These are phyloP conservation scores for Escallonia rubra DNA, from an alignment of 129 eudicot species.

Conservation along the genomic window DNA sequence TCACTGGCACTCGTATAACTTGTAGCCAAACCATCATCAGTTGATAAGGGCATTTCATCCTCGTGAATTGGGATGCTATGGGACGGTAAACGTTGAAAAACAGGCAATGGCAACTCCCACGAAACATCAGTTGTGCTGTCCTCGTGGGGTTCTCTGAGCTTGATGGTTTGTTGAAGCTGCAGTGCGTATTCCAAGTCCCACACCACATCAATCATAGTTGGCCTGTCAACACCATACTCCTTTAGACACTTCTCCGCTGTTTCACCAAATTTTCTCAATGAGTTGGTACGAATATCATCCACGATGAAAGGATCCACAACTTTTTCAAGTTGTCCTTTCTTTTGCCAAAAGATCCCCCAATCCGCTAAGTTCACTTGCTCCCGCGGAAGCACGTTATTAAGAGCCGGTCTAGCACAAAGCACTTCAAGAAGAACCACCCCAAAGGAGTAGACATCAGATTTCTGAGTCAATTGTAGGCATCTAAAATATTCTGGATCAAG, in stretches of 20 bases:
- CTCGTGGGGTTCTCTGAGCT: constrained; percentile 23
- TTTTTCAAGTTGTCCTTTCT: constrained; percentile 31
- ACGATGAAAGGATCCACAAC: constrained; percentile 47
- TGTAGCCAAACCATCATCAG: not conserved
- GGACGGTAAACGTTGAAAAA: constrained; percentile 33
- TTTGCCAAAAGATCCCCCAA: constrained; percentile 41
- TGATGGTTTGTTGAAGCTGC: constrained; percentile 40
- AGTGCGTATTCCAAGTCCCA: constrained; percentile 62
- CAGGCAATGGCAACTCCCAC: constrained; percentile 24
- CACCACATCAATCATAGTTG: constrained; percentile 50
- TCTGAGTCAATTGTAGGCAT: constrained; percentile 47
- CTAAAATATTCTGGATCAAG: constrained; percentile 59
- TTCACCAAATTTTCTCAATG: constrained; percentile 46
- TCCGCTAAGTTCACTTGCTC: constrained; percentile 55
- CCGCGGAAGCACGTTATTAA: constrained; percentile 32
- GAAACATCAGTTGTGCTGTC: constrained; percentile 47
- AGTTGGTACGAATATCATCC: constrained; percentile 39
- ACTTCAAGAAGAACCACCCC: constrained; percentile 71
- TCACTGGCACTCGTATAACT: constrained; percentile 29
- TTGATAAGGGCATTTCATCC: constrained; percentile 5
- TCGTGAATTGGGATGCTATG: constrained; percentile 16
- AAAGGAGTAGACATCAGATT: constrained; percentile 62
- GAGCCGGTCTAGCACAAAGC: constrained; percentile 53
- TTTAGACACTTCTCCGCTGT: constrained; percentile 50
- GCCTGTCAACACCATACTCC: constrained; percentile 54